Evolutionary conservation across 148 eudicot species (phyloP), one percentile per base, ranked within the genome.

Genomic region (Chenopodium berlandieri): DNA sequence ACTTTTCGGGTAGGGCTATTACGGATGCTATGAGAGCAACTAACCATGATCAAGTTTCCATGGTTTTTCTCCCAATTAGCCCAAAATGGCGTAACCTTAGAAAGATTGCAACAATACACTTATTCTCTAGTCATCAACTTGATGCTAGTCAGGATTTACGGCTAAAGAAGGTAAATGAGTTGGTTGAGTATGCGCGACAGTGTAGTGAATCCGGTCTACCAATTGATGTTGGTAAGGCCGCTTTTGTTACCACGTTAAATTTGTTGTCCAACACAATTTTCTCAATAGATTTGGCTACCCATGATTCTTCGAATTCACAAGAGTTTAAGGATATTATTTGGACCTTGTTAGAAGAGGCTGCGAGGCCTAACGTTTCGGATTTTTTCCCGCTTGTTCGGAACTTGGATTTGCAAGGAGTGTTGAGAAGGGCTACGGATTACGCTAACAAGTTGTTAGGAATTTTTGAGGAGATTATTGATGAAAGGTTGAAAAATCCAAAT

Each of bases 211-310:
- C 9, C 0, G 78, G 79, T 9, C 4, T 46, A 54, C 66, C 75
- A 10, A 73, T 86, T 10, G 83, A 84, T 65, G 71, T 84, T 40
- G 89, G 86, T 47, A 75, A 75, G 22, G 89, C 83, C 10, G 89
- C 44, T 19, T 76, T 82, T 4, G 79, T 81, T 0, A 71, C 83
- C 1, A 22, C 81, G 25, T 71, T 84, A 3, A 84, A 87, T 52
- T 52, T 79, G 73, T 48, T 84, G 58, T 84, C 89, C 0, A 87
- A 75, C 73, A 84, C 76, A 2, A 71, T 79, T 9, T 84, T 87
- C 62, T 87, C 86, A 0, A 62, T 70, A n/a, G 89, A 87, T 63
- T n/a, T 87, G 56, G 74, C 78, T 27, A 82, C 50, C 25, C 48
- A 82, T 56, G 76, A 37, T 11, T 79, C 78, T 0, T 68, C 27